Conservation (phyloP, 768 basidiomycete genomes). For the Phlebiopsis gigantea region DNA sequence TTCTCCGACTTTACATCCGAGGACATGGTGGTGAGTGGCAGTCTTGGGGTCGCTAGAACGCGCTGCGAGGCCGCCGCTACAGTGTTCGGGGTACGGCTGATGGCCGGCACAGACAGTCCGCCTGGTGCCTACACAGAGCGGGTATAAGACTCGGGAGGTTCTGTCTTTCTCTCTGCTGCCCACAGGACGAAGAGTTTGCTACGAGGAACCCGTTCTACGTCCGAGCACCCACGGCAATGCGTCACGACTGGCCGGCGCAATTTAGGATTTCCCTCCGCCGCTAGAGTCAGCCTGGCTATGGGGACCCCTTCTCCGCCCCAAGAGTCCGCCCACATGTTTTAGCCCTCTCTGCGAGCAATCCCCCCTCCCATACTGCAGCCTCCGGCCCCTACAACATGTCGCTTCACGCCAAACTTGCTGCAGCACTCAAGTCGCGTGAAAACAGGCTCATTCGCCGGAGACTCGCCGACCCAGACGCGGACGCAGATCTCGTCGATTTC, state of each 20-base stretch:
- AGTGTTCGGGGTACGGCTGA: slow-evolving; percentile 8
- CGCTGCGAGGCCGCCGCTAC: neutral
- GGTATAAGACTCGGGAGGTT: neutral
- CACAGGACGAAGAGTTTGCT: neutral
- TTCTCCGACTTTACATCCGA: slow-evolving; percentile 11
- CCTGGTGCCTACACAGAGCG: neutral
- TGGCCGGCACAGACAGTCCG: neutral
- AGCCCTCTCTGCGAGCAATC: neutral
- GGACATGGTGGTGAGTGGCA: slow-evolving; percentile 8
- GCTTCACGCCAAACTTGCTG: slow-evolving; percentile 35
- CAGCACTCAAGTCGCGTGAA: slow-evolving; percentile 60
- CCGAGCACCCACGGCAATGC: neutral
- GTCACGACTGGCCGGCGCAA: neutral
- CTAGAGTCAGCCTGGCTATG: neutral
- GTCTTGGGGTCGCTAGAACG: neutral
- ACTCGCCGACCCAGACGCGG: slow-evolving; percentile 51
- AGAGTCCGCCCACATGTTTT: neutral
- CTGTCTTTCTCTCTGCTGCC: too few species aligned
- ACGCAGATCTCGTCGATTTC: slow-evolving; percentile 54
- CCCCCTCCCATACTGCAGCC: neutral
- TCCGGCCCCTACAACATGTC: slow-evolving; percentile 7
- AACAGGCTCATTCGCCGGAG: slow-evolving; percentile 63
- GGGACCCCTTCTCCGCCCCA: neutral
- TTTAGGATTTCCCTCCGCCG: neutral
- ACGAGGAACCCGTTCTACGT: neutral